A percentile compares a stretch with the other conserved stretches of the same genome.
phyloP scores from a whole-genome alignment of 331 rosid species.

The Prunus yedoensis region DNA sequence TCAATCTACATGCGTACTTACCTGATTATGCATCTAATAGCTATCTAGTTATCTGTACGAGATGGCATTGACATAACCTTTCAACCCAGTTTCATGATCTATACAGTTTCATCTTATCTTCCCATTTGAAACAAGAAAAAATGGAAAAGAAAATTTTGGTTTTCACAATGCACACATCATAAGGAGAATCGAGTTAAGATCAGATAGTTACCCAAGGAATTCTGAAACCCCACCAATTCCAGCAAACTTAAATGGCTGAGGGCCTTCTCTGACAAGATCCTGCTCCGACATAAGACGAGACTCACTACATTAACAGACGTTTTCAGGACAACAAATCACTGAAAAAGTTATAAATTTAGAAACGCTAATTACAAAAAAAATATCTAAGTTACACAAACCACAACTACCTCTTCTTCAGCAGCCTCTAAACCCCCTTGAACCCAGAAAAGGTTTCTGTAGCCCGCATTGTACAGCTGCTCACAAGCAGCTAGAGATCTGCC shows the following conservation, averaged over 20 bases:
- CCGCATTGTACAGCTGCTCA: slow-evolving; percentile 73
- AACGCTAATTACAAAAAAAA: not conserved
- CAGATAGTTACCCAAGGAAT: slow-evolving; percentile 71
- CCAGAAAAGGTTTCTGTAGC: slow-evolving; percentile 89
- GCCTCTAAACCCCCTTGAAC: slow-evolving; percentile 92
- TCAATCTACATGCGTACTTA: not conserved
- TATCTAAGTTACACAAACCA: not conserved
- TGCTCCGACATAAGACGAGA: slow-evolving; percentile 40
- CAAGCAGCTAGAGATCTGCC: slow-evolving; percentile 91
- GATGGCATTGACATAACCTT: too few species aligned
- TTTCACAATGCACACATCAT: slow-evolving; percentile 1
- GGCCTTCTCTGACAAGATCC: slow-evolving; percentile 91
- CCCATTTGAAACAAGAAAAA: slow-evolving; percentile 3
- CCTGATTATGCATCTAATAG: not conserved
- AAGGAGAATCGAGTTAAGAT: slow-evolving; percentile 14
- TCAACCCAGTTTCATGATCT: not conserved
- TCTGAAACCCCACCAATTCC: slow-evolving; percentile 90
- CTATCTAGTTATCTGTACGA: too few species aligned
- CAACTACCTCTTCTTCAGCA: slow-evolving; percentile 88
- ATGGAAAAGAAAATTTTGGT: not conserved
- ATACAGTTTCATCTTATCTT: not conserved
- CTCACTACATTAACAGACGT: slow-evolving; percentile 15
- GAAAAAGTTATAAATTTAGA: slow-evolving; percentile 2
- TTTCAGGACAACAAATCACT: slow-evolving; percentile 10
- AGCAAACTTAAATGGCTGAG: slow-evolving; percentile 75